Evolutionary conservation across 495 filamentous ascomycete genomes (phyloP), one percentile per base, ranked within the genome.

Genomic region (Glonium stellatum): DNA sequence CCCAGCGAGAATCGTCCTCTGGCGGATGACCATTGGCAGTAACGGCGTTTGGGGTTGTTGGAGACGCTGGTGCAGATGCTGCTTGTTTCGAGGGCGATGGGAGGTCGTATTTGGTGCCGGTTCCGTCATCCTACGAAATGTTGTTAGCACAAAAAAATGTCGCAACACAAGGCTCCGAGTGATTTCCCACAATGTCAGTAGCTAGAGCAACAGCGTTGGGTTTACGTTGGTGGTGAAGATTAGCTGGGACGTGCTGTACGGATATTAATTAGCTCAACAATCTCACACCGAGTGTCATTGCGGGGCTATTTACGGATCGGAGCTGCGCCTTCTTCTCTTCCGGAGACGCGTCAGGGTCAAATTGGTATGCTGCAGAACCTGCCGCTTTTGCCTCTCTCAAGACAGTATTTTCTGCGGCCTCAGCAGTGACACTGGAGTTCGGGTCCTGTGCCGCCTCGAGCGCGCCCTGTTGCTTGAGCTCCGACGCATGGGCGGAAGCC

Each of bases 281-380:
- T 31, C 67, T 23, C 11, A 65, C 57, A 23, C 42, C 48, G 46
- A 52, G 34, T 63, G 59, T 19, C 41, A 25, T 25, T 25, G 11
- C 21, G 12, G 39, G 19, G n/a, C 10, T 42, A 81, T 87, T 57
- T 82, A 97, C 93, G 63, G 85, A 81, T 80, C 80, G 79, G 4
- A 86, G 85, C 61, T 87, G 86, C 23, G 87, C 87, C 50, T 81
- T 84, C 76, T 97, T 97, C 68, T 92, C 81, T 72, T 90, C 89
- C 0, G 88, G 81, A 19, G 80, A 84, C 25, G 92, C 91, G 77
- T 96, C 70, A 1, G 93, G 90, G 70, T 97, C 80, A 75, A 97
- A 97, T 66, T 87, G 83, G 71, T 86, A 90, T 54, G 89, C 92
- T 9, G 84, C 77, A 3, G 83, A 80, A 21, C 93, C 93, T 15